Conservation (phyloP, 331 rosid genomes). For the Acacia pycnantha region DNA sequence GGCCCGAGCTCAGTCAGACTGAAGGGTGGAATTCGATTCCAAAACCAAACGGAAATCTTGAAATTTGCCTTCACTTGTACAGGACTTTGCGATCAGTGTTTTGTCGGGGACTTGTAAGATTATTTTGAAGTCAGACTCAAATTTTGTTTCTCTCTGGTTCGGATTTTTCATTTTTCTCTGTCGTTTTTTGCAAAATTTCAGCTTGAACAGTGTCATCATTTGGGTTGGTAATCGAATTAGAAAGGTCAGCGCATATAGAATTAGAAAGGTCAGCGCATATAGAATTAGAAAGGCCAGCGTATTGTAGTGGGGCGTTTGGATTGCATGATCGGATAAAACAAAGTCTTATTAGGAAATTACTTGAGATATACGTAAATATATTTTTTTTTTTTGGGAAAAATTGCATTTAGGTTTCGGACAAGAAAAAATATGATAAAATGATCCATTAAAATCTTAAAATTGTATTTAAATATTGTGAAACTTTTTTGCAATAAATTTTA, state of each 20-base stretch:
- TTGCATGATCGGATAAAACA: not conserved
- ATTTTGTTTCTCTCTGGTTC: not conserved
- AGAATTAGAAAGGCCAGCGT: not conserved
- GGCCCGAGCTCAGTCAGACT: not conserved
- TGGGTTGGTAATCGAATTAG: not conserved
- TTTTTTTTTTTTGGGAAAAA: no score
- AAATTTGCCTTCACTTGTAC: not conserved
- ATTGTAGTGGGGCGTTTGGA: not conserved
- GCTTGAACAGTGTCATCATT: not conserved
- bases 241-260: not conserved
- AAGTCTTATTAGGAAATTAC: no score
- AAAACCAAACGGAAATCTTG: not conserved
- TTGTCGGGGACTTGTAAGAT: not conserved
- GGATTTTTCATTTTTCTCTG: not conserved
- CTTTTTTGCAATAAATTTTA: no score
- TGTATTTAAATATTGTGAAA: no score
- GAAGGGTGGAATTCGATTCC: not conserved
- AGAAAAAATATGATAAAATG: no score
- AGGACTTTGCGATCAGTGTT: not conserved
- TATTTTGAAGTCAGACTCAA: not conserved
- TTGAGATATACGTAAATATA: no score
- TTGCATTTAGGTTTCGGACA: no score
- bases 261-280: not conserved
- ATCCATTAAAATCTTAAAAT: no score
- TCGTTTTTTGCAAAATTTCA: not conserved